These are phyloP conservation scores for Crucibulum laeve DNA, from an alignment of 768 basidiomycete species.

Conservation along the genomic window DNA sequence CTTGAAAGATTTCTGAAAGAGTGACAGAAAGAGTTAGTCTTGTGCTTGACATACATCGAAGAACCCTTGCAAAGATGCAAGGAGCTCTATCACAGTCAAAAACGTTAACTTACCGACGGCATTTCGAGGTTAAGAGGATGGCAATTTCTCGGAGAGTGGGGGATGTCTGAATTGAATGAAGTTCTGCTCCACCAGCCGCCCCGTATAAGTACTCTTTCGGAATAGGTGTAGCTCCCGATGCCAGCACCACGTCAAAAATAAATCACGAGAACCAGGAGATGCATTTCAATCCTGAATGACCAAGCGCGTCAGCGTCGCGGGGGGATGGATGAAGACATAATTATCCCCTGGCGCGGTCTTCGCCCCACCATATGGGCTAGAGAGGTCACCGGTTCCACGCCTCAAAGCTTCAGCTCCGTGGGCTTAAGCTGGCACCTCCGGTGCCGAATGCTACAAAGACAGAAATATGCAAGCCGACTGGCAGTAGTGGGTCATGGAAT, in stretches of 20 bases:
- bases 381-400: not conserved
- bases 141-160: not conserved
- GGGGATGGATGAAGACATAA: not conserved
- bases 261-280: not conserved
- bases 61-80: not conserved
- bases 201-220: conserved; percentile 1
- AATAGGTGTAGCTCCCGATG: not conserved
- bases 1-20: not conserved
- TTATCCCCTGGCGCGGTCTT: not conserved
- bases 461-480: too few relatives aligned
- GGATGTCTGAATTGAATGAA: not conserved
- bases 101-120: conserved; percentile 1
- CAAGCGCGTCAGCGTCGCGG: not conserved
- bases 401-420: not conserved
- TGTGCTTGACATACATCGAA: not conserved
- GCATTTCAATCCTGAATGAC: not conserved
- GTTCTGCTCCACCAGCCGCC: not conserved
- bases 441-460: not conserved
- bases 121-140: not conserved
- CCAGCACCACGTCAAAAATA: conserved; percentile 1
- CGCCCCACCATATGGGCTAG: not conserved
- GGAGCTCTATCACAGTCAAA: too few relatives aligned
- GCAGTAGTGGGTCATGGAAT: too few relatives aligned
- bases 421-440: not conserved
- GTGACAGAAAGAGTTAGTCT: not conserved